Base-by-base conservation (phyloP, 1,284 basidiomycete species). In the Microbotryum silenes-acaulis region DNA sequence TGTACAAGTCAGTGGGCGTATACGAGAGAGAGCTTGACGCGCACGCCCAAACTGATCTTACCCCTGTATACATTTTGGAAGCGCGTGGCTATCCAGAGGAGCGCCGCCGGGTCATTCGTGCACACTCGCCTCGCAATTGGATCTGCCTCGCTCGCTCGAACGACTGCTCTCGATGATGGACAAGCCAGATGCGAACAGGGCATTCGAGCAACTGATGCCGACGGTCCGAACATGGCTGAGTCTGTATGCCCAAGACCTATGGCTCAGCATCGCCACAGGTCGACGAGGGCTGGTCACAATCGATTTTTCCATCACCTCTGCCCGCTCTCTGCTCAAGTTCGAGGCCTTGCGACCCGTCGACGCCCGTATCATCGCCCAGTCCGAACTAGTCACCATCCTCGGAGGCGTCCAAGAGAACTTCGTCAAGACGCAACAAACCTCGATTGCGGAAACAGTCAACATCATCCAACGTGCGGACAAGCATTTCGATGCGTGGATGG, bases 221-320 rank as follows among this genome's bases (percentile, higher is more conserved):
- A 45, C 46, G 2, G 61, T 61, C 2, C 56, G 66, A 4, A 50
- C 58, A 27, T 68, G 59, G 57, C 55, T 68, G 18, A 57, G 51
- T 4, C 57, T 68, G 1, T 68, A 68, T 37, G 56, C 61, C 0
- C 61, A 63, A 37, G 66, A 68, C 27, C 50, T 68, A 0, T 68
- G 66, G 64, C 63, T 68, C 37, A 63, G 61, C 23, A 59, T 68
- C 27, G 63, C 63, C 4, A 65, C 62, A 37, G 61, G 59, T 20
- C 61, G 66, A 1, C 61, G 66, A 2, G 57, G 63, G 21, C 58
- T 68, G 55, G 66, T 68, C 37, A 68, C 63, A 23, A 63, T 68
- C 51, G 66, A 68, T 53, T 60, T 65, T 45, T 54, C 50, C 21
- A 56, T 68, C 54, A 68, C 63, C 52, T 61, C 62, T 7, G 59